Evolutionary conservation across 2,329 filamentous ascomycete genomes (phyloP).

Genomic region (Neofusicoccum laricinum): DNA sequence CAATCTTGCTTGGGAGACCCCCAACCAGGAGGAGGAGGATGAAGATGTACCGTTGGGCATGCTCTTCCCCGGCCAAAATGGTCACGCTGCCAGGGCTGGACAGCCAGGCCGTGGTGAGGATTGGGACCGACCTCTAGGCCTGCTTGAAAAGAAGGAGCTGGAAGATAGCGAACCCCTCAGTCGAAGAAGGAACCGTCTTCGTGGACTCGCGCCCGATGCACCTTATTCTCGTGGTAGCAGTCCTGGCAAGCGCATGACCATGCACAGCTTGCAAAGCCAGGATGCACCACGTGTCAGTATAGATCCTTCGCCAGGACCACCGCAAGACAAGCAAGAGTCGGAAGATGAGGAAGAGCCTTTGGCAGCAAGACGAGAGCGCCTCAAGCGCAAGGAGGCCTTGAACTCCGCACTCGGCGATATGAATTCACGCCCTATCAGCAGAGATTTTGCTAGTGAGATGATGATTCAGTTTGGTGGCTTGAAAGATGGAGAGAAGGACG

Average conservation of each 20-base stretch:
- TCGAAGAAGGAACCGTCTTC: constrained; percentile 69
- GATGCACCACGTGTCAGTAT: not conserved
- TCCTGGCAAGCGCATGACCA: constrained; percentile 22
- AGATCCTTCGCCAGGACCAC: not conserved
- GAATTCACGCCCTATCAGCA: constrained; percentile 55
- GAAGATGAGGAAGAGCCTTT: constrained; percentile 61
- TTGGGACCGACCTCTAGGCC: constrained; percentile 64
- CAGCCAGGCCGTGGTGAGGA: constrained; percentile 38
- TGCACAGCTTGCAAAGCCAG: not conserved
- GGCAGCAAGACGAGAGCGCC: constrained; percentile 61
- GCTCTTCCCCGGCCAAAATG: constrained; percentile 64
- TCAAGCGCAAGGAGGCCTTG: constrained; percentile 58
- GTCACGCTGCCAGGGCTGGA: constrained; percentile 41
- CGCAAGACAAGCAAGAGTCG: constrained; percentile 31
- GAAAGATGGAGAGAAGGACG: constrained; percentile 28
- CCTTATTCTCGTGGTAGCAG: constrained; percentile 19
- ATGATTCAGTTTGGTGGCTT: constrained; percentile 46
- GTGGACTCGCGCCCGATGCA: constrained; percentile 54
- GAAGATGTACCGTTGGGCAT: constrained; percentile 88
- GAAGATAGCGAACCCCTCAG: constrained; percentile 93
- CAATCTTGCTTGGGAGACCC: constrained; percentile 87
- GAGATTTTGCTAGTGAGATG: constrained; percentile 66
- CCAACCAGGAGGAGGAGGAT: constrained; percentile 44
- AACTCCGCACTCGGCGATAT: constrained; percentile 42
- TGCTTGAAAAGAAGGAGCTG: constrained; percentile 77